Evolutionary conservation across 2,329 filamentous ascomycete genomes (phyloP).

Genomic region (Fusarium nodosum): DNA sequence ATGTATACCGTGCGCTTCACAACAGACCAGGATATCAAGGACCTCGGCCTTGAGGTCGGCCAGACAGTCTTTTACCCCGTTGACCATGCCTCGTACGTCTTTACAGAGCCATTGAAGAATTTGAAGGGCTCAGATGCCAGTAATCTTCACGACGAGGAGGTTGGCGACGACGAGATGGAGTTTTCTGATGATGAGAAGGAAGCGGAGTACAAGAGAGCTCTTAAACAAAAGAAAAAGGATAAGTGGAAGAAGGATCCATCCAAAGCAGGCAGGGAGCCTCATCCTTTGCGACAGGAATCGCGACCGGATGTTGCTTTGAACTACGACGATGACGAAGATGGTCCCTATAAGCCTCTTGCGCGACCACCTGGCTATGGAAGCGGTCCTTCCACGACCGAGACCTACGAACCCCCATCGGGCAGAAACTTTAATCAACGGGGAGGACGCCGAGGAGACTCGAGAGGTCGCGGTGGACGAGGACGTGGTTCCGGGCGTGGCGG

Average conservation of each 20-base stretch:
- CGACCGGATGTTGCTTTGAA: constrained; percentile 64
- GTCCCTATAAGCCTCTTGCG: constrained; percentile 78
- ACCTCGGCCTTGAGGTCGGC: constrained; percentile 76
- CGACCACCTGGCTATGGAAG: constrained; percentile 74
- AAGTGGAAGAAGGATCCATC: constrained; percentile 60
- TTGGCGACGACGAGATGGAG: constrained; percentile 86
- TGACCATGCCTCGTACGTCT: constrained; percentile 83
- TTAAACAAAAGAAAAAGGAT: constrained; percentile 76
- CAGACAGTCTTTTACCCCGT: constrained; percentile 84
- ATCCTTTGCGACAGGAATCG: constrained; percentile 58
- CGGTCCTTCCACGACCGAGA: constrained; percentile 60
- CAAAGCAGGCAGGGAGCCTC: constrained; percentile 55
- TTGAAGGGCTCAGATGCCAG: constrained; percentile 93
- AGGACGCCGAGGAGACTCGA: constrained; percentile 60
- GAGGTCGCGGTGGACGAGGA: constrained; percentile 61
- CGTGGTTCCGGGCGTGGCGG: constrained; percentile 58
- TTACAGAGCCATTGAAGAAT: constrained; percentile 83
- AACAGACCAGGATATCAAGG: constrained; percentile 74
- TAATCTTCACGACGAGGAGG: constrained; percentile 94
- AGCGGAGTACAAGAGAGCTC: constrained; percentile 78
- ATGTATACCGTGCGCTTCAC: constrained; percentile 86
- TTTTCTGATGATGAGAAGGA: constrained; percentile 98
- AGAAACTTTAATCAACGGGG: constrained; percentile 55
- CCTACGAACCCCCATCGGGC: constrained; percentile 53
- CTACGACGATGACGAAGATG: constrained; percentile 78